Base-by-base conservation (phyloP, 2,329 filamentous ascomycete genomes). In the Cercospora brassicicola region DNA sequence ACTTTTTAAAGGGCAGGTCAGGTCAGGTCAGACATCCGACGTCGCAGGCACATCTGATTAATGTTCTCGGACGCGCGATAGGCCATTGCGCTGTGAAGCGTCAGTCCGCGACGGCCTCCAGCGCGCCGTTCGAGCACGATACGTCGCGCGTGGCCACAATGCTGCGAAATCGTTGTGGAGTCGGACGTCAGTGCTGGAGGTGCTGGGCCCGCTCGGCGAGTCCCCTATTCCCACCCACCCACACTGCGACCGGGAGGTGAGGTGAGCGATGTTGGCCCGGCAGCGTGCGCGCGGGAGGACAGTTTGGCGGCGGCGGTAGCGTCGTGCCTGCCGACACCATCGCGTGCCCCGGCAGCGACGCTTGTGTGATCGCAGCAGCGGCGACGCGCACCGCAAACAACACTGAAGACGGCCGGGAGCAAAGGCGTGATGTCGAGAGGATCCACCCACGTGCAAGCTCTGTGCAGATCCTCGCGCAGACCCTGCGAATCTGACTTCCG, bases 361-460 rank as follows among this genome's bases (percentile, higher is more conserved):
- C 53, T 57, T 57, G 53, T 57, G 53, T 57, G 26, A 51, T 51
- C 26, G 53, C 26, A 30, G 30, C 53, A 33, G 53, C 53, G 53
- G 53, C 53, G 53, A 56, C n/a, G 53, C 23, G 53, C 53, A 26
- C 13, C 9, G 23, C 20, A 28, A 15, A 30, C 53, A 28, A 15
- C 53, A 30, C 30, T 28, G 53, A 7, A 26, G 53, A 56, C 11
- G 23, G 5, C 15, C 36, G 36, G 36, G 15, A 42, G 36, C 36
- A 31, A 26, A 28, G 23, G 53, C 20, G 53, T 56, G 53, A 57
- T 57, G 53, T 57, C 53, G 26, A n/a, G 53, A 23, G 53, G 26
- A 57, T 33, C 53, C 53, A 57, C 53, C 53, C 53, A 57, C 53
- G 53, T 57, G 53, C 53, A 57, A 57, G 53, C 53, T 57, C 53